These are phyloP conservation scores for Mortierella sp. DNA, from an alignment of 371 early-diverging fungal genomes.

Conservation along the genomic window DNA sequence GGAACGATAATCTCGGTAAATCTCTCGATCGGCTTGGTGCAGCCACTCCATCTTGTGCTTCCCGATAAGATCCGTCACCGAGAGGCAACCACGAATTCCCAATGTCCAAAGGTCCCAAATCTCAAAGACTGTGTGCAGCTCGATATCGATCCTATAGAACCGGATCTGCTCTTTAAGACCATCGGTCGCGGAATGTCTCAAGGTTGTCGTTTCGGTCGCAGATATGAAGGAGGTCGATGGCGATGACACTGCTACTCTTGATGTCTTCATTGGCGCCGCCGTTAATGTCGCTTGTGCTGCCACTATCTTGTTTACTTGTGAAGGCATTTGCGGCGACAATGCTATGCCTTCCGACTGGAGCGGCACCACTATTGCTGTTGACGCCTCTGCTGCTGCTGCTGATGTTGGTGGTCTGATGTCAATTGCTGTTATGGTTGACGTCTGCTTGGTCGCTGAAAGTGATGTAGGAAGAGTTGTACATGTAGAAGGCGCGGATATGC, in stretches of 20 bases:
- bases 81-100: not conserved
- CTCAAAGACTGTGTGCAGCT: not conserved
- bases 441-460: not conserved
- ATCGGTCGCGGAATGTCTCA: not conserved
- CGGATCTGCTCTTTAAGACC: not conserved
- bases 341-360: too few relatives aligned
- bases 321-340: not conserved
- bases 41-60: not conserved
- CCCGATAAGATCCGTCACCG: not conserved
- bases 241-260: not conserved
- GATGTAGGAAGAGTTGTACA: not conserved
- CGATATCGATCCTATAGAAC: not conserved
- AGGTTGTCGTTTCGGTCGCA: not conserved
- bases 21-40: not conserved
- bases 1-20: not conserved
- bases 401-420: not conserved
- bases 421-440: not conserved
- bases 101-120: constrained; percentile 4
- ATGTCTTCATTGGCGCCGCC: not conserved
- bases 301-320: not conserved
- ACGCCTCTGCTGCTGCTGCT: not conserved
- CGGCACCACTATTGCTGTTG: not conserved
- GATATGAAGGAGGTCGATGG: not conserved
- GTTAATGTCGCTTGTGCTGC: not conserved
- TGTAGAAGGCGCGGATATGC: not conserved